A percentile compares a stretch with the other conserved stretches of the same genome.
phyloP scores from a whole-genome alignment of 495 filamentous ascomycete species.

The Bombardia bombarda region DNA sequence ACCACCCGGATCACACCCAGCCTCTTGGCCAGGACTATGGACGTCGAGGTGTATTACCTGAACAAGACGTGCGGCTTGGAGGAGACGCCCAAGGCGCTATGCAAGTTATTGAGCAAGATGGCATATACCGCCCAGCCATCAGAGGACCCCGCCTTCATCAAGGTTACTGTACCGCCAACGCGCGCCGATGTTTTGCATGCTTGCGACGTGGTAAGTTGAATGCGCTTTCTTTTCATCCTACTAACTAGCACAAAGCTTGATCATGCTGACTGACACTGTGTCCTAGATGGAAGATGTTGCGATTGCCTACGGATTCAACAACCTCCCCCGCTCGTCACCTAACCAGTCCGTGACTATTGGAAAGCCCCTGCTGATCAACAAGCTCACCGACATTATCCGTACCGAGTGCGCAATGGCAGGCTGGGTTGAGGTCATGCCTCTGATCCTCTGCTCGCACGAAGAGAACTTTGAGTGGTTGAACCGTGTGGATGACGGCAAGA shows the following conservation, averaged over 20 bases:
- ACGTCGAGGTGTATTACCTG: constrained; percentile 84
- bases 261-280: background rate
- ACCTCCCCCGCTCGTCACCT: constrained; percentile 74
- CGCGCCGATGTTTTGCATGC: constrained; percentile 93
- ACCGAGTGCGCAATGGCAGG: constrained; percentile 88
- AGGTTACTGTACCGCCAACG: constrained; percentile 77
- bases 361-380: constrained; percentile 84
- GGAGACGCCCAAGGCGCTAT: constrained; percentile 62
- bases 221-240: background rate
- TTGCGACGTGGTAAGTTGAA: constrained; percentile 60
- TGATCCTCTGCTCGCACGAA: constrained; percentile 95
- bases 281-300: constrained; percentile 86
- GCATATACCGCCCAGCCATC: constrained; percentile 71
- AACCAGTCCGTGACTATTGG: constrained; percentile 77
- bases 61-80: constrained; percentile 82
- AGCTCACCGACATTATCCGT: constrained; percentile 85
- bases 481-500: constrained; percentile 78
- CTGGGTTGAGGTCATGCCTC: constrained; percentile 92
- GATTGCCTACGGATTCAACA: constrained; percentile 94
- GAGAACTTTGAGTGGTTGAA: constrained; percentile 98
- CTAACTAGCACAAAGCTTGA: background rate
- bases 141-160: constrained; percentile 55
- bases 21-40: constrained; percentile 62
- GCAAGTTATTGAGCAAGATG: constrained; percentile 77
- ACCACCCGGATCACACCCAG: constrained; percentile 73